These are phyloP conservation scores for Pinguiococcus pyrenoidosus DNA, from an alignment of 108 stramenopile genomes.

Conservation along the genomic window DNA sequence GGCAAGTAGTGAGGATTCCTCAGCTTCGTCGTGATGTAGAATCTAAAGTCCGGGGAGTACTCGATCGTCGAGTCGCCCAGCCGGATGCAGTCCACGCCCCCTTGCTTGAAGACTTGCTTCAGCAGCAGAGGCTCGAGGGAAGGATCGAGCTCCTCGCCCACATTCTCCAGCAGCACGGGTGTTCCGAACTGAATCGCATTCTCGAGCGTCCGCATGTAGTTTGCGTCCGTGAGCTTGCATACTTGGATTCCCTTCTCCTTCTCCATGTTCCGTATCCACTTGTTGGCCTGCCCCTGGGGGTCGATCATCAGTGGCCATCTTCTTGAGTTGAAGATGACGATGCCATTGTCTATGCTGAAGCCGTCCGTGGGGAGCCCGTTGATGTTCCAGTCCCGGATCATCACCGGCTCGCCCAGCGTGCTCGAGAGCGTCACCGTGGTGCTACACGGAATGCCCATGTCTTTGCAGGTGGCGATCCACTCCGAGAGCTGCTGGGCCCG, in stretches of 20 bases:
- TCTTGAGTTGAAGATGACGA: conserved; percentile 44
- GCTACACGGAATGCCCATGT: conserved; percentile 22
- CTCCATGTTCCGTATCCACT: conserved; percentile 52
- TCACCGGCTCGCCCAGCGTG: conserved; percentile 41
- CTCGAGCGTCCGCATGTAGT: conserved; percentile 44
- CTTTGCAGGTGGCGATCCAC: conserved; percentile 31
- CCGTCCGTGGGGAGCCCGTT: conserved; percentile 44
- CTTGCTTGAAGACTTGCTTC: conserved; percentile 46
- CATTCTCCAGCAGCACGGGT: conserved; percentile 48
- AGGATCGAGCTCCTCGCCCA: conserved; percentile 46
- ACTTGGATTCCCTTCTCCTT: conserved; percentile 27
- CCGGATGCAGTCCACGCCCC: conserved; percentile 36
- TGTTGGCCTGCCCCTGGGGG: conserved; percentile 34
- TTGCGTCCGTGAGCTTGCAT: conserved; percentile 43
- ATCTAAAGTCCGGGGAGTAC: conserved; percentile 32
- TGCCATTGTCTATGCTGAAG: conserved; percentile 45
- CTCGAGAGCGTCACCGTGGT: conserved; percentile 2
- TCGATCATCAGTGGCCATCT: conserved; percentile 55
- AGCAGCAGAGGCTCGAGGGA: conserved; percentile 43
- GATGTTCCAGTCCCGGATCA: conserved; percentile 44
- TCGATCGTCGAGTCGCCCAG: conserved; percentile 45
- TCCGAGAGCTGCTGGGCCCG: conserved; percentile 24
- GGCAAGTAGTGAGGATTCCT: conserved; percentile 36
- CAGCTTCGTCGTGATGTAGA: conserved; percentile 39
- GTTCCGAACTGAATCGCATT: conserved; percentile 46